Conservation (phyloP, 495 filamentous ascomycete species). For the Penicillium canescens region DNA sequence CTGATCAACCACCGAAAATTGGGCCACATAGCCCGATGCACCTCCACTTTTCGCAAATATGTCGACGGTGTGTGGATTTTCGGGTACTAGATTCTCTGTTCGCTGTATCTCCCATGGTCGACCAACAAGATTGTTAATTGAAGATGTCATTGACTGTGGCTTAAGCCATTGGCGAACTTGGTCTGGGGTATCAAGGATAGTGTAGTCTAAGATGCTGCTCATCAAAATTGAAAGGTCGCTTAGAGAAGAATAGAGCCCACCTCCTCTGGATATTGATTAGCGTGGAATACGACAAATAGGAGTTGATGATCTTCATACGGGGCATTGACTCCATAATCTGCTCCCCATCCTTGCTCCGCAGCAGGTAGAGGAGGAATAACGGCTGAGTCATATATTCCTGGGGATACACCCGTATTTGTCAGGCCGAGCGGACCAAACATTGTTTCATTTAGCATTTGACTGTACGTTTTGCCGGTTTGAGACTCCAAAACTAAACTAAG, state of each 20-base stretch:
- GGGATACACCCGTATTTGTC: conserved; percentile 11
- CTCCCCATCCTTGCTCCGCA: conserved; percentile 8
- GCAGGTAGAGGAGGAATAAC: conserved; percentile 5
- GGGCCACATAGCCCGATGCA: conserved; percentile 14
- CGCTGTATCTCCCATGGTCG: conserved; percentile 16
- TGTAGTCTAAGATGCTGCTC: conserved; percentile 6
- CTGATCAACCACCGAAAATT: conserved; percentile 13
- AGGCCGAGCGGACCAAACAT: conserved; percentile 10
- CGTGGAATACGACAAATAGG: neutral
- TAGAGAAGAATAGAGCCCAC: conserved; percentile 11
- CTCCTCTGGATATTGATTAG: conserved; percentile 5
- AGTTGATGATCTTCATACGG: conserved; percentile 5
- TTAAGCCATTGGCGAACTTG: conserved; percentile 17
- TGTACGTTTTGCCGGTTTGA: conserved; percentile 12
- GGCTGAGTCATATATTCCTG: conserved; percentile 4
- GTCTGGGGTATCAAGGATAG: conserved; percentile 1
- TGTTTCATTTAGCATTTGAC: conserved; percentile 7
- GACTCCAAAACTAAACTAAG: conserved; percentile 9
- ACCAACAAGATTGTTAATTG: conserved; percentile 10
- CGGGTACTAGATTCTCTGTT: conserved; percentile 9
- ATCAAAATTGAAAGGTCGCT: conserved; percentile 12
- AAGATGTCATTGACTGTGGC: conserved; percentile 13
- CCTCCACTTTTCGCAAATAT: conserved; percentile 18
- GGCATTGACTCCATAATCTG: conserved; percentile 9
- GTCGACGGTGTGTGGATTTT: conserved; percentile 12